phyloP scores from a whole-genome alignment of 108 stramenopile genomes.

The Nannochloropsis oceanica region DNA sequence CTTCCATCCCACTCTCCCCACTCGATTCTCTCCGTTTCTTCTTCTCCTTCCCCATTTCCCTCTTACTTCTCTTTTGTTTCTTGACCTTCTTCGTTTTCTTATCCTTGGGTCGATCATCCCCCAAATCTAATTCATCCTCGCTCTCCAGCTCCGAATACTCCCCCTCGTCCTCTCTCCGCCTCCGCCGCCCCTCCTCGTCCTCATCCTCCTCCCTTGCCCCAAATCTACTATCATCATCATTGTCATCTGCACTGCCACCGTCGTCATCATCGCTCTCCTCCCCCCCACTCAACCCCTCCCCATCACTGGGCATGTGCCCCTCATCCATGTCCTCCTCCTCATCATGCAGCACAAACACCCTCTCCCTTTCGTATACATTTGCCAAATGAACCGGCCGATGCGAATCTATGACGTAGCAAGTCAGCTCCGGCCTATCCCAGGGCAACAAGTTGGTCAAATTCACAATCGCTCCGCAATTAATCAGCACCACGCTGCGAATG shows the following conservation, averaged over 20 bases:
- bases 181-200: slow-evolving; percentile 18
- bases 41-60: background rate
- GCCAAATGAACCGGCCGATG: slow-evolving; percentile 40
- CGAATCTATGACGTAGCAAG: slow-evolving; percentile 32
- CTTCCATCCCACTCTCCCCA: background rate
- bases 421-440: background rate
- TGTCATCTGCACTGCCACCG: slow-evolving; percentile 20
- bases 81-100: background rate
- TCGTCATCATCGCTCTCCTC: slow-evolving; percentile 29
- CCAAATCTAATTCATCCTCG: background rate
- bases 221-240: slow-evolving; percentile 19
- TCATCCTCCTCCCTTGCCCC: background rate
- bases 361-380: slow-evolving; percentile 35
- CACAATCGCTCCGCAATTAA: slow-evolving; percentile 38
- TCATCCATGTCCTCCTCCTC: slow-evolving; percentile 27
- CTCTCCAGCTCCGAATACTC: background rate
- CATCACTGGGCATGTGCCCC: slow-evolving; percentile 30
- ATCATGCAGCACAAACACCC: slow-evolving; percentile 37
- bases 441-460: slow-evolving; percentile 20
- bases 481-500: slow-evolving; percentile 35
- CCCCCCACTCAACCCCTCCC: slow-evolving; percentile 23
- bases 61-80: background rate
- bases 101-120: background rate
- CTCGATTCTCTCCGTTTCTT: background rate
- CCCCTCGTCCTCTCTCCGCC: background rate